phyloP scores from a whole-genome alignment of 768 basidiomycete genomes.

The Russula emetica region DNA sequence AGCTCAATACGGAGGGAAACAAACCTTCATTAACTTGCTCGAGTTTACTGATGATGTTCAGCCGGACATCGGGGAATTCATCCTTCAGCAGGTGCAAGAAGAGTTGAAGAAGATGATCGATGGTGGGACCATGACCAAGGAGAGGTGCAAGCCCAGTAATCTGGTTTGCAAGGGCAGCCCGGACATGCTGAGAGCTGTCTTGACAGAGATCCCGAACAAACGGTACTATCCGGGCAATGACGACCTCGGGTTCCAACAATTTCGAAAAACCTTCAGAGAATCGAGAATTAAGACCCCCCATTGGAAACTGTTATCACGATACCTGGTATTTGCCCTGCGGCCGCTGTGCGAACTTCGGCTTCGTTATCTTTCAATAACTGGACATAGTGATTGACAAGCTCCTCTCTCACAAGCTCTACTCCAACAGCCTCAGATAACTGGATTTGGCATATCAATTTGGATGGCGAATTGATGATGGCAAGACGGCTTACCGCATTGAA shows the following conservation, averaged over 20 bases:
- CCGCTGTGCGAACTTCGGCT: slow-evolving; percentile 96
- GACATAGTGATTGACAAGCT: slow-evolving; percentile 89
- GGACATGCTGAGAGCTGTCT: slow-evolving; percentile 94
- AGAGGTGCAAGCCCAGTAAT: slow-evolving; percentile 95
- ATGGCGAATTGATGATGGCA: not conserved
- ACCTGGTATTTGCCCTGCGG: slow-evolving; percentile 96
- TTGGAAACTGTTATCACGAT: slow-evolving; percentile 20
- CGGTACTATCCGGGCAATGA: slow-evolving; percentile 87
- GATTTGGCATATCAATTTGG: slow-evolving; percentile 15
- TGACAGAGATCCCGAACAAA: slow-evolving; percentile 92
- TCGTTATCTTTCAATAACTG: slow-evolving; percentile 96
- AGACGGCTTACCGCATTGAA: slow-evolving; percentile 76
- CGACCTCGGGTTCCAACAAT: slow-evolving; percentile 88
- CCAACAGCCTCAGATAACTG: slow-evolving; percentile 92
- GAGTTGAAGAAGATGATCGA: slow-evolving; percentile 92
- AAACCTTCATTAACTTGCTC: slow-evolving; percentile 91
- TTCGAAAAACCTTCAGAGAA: slow-evolving; percentile 77
- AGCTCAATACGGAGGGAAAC: slow-evolving; percentile 3
- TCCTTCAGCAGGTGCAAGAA: slow-evolving; percentile 97
- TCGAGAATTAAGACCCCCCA: slow-evolving; percentile 18
- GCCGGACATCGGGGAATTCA: slow-evolving; percentile 94
- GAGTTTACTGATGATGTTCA: slow-evolving; percentile 98
- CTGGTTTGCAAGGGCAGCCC: slow-evolving; percentile 92
- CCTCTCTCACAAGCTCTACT: slow-evolving; percentile 84
- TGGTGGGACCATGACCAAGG: slow-evolving; percentile 87